A percentile compares a stretch with the other conserved stretches of the same genome.
These are phyloP conservation scores for Mrakia frigida DNA, from an alignment of 768 basidiomycete species.

Conservation along the genomic window DNA sequence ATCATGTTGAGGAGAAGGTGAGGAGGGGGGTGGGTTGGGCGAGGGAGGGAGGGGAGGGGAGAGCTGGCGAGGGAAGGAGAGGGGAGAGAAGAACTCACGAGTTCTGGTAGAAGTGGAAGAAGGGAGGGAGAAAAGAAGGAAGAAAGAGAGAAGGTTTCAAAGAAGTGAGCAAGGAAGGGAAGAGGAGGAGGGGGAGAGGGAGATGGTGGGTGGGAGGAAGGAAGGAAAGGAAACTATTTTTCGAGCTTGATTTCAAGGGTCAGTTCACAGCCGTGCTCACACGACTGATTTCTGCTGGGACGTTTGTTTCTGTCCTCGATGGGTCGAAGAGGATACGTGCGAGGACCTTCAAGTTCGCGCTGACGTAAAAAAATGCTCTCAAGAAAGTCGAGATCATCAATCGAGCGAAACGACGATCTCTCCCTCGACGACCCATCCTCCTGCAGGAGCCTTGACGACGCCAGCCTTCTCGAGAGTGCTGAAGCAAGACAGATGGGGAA, in stretches of 20 bases:
- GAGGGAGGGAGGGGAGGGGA: not conserved
- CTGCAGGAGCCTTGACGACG: conserved; percentile 54
- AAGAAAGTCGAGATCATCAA: not conserved
- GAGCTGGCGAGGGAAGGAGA: not conserved
- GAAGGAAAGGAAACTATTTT: too few relatives aligned
- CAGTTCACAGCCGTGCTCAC: too few relatives aligned
- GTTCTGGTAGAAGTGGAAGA: not conserved
- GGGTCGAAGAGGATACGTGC: too few relatives aligned
- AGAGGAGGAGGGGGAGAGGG: not conserved
- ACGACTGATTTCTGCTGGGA: too few relatives aligned
- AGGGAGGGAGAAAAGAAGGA: not conserved
- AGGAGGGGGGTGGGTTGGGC: not conserved
- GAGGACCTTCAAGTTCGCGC: too few relatives aligned
- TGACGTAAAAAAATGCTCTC: too few relatives aligned
- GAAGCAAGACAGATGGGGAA: not conserved
- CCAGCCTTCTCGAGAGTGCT: conserved; percentile 74
- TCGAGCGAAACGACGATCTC: conserved; percentile 30
- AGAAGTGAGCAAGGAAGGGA: too few relatives aligned
- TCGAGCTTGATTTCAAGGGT: too few relatives aligned
- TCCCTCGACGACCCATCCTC: conserved; percentile 51
- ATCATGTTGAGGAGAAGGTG: conserved; percentile 28
- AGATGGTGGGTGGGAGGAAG: not conserved
- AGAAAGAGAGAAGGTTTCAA: not conserved
- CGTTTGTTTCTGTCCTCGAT: too few relatives aligned
- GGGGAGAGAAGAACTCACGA: not conserved